Base-by-base conservation (phyloP, 495 filamentous ascomycete species). In the Aspergillus diversus region DNA sequence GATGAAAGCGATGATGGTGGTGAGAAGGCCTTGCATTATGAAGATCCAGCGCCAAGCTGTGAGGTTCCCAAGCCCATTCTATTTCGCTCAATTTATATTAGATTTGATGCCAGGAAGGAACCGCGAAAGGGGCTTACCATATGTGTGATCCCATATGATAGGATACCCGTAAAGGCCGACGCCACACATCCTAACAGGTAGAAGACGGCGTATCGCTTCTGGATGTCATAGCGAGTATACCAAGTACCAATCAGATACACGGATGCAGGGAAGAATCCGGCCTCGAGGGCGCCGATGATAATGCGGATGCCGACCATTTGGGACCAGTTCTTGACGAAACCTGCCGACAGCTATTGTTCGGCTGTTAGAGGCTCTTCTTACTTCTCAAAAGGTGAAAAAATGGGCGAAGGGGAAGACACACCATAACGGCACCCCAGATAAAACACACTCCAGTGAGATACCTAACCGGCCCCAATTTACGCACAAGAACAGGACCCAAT, bases 71-170 rank as follows among this genome's bases (percentile, higher is more conserved):
- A 68, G 55, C 21, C 62, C 66, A 32, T 55, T 33, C 79, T 81
- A 13, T 27, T 27, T 27, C 21, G 21, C 21, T 27, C 21, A 27
- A 1, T 27, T 27, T 27, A 27, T 27, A 27, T 27, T 27, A 27
- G 21, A 27, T 27, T 27, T 27, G 1, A 27, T 27, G 21, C 21
- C 21, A 31, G 53, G 31, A 0, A 17, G 5, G 16, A 39, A 48
- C 7, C 13, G 39, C 12, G 12, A 15, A 33, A 21, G 33, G 4
- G 42, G 39, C 13, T 63, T 27, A 63, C 67, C 77, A 85, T 78
- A 55, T 83, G 78, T 72, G 82, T 83, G 39, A 87, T 71, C 9
- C 85, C 85, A 55, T 80, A 87, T 17, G 85, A 83, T 11, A 89
- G 64, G 53, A 89, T 84, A 60, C 85, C 84, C 0, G 77, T 75